Conservation (phyloP, 1,139 yeast genomes). For the Meyerozyma athensensis region DNA sequence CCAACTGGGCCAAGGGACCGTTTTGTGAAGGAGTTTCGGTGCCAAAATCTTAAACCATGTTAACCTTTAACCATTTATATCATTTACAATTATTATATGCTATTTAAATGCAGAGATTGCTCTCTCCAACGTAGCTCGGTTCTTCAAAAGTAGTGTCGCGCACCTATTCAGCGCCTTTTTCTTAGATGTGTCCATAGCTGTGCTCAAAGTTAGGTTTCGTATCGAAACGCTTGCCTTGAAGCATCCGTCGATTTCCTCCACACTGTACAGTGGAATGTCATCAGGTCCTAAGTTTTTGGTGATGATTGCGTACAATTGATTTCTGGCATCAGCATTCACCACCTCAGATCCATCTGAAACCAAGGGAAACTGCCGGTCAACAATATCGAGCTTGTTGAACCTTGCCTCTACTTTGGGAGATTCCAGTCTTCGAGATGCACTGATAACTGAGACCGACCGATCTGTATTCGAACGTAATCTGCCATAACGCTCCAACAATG, state of each 20-base stretch:
- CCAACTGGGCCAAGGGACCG: conserved; percentile 24
- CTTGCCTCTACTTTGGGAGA: conserved; percentile 9
- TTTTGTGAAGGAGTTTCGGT: conserved; percentile 5
- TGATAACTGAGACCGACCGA: conserved; percentile 35
- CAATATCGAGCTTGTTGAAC: conserved; percentile 7
- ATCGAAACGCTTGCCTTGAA: conserved; percentile 36
- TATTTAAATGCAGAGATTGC: background rate
- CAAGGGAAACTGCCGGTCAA: conserved; percentile 23
- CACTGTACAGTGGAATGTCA: conserved; percentile 37
- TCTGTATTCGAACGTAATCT: conserved; percentile 59
- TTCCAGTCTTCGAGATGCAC: conserved; percentile 9
- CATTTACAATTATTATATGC: background rate
- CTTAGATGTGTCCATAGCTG: conserved; percentile 38
- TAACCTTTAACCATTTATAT: background rate
- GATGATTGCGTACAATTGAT: conserved; percentile 40
- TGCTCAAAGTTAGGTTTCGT: conserved; percentile 32
- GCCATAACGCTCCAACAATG: conserved; percentile 60
- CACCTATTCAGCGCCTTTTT: conserved; percentile 20
- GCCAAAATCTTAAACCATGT: background rate
- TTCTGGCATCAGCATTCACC: conserved; percentile 34
- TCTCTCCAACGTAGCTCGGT: background rate
- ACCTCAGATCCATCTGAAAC: conserved; percentile 21
- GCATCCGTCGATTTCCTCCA: conserved; percentile 23
- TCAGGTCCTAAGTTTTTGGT: conserved; percentile 29
- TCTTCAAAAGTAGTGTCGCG: background rate